phyloP scores from a whole-genome alignment of 2,329 filamentous ascomycete species.

The Penicillium palitans region DNA sequence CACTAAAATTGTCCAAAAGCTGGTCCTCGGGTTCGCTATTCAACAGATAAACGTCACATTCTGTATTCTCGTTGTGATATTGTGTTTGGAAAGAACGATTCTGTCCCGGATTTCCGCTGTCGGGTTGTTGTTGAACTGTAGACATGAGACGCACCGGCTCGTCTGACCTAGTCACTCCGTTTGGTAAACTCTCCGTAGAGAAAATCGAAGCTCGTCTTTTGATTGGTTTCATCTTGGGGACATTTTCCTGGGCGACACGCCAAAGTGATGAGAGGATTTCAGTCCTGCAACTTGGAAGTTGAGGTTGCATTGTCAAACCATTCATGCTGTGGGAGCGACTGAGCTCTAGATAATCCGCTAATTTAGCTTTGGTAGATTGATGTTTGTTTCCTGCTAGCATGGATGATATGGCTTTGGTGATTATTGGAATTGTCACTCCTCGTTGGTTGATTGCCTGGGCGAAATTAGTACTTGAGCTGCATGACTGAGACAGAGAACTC shows the following conservation, averaged over 20 bases:
- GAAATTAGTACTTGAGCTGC: not conserved
- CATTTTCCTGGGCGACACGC: conserved; percentile 32
- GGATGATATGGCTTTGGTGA: conserved; percentile 37
- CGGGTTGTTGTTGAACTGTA: not conserved
- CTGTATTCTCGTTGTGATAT: not conserved
- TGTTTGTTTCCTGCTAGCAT: conserved; percentile 31
- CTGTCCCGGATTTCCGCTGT: not conserved
- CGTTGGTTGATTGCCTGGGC: conserved; percentile 39
- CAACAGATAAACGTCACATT: not conserved
- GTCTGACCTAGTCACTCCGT: not conserved
- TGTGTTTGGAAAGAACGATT: not conserved
- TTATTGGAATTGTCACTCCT: conserved; percentile 34
- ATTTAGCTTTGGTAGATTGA: conserved; percentile 15
- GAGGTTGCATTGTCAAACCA: not conserved
- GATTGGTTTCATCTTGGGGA: conserved; percentile 19
- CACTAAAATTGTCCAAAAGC: conserved; percentile 12
- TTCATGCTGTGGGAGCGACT: not conserved
- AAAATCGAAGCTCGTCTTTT: conserved; percentile 1
- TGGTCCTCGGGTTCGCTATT: conserved; percentile 8
- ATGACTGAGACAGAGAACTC: not conserved
- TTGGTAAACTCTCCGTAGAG: not conserved
- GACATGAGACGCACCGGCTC: not conserved
- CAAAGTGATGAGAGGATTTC: conserved; percentile 35
- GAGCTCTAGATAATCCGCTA: conserved; percentile 10
- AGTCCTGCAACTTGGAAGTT: conserved; percentile 12